A percentile compares a stretch with the other conserved stretches of the same genome.
phyloP scores from a whole-genome alignment of 805 yeast species.

The Myxozyma kluyveri region DNA sequence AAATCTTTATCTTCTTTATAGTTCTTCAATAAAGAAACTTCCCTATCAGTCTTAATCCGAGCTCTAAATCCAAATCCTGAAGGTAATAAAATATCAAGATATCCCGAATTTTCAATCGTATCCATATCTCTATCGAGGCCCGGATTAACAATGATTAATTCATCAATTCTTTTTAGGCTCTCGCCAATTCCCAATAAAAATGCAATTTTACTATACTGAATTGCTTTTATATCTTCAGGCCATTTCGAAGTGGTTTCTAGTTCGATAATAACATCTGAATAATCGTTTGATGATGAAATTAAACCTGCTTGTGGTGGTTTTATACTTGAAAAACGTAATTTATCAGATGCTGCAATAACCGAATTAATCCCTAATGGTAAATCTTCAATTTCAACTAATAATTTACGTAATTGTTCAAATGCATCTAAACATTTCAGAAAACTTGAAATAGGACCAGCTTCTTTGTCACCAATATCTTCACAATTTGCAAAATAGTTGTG shows the following conservation, averaged over 20 bases:
- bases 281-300: slow-evolving; percentile 35
- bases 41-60: slow-evolving; percentile 78
- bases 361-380: slow-evolving; percentile 72
- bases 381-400: slow-evolving; percentile 48
- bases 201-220: slow-evolving; percentile 89
- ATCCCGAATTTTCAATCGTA: slow-evolving; percentile 42
- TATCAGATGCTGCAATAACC: slow-evolving; percentile 69
- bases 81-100: slow-evolving; percentile 70
- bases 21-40: slow-evolving; percentile 61
- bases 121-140: slow-evolving; percentile 54
- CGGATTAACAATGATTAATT: slow-evolving; percentile 56
- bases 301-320: slow-evolving; percentile 71
- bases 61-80: slow-evolving; percentile 86
- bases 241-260: slow-evolving; percentile 88
- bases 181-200: slow-evolving; percentile 70
- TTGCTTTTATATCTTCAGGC: slow-evolving; percentile 87
- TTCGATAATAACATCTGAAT: slow-evolving; percentile 77
- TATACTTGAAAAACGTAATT: slow-evolving; percentile 71
- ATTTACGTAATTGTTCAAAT: slow-evolving; percentile 52
- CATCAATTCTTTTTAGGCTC: slow-evolving; percentile 44
- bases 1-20: slow-evolving; percentile 47
- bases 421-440: slow-evolving; percentile 40
- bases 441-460: neutral
- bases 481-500: slow-evolving; percentile 40
- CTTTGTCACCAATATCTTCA: slow-evolving; percentile 35